Percentiles rank a stretch among this genome's conserved stretches.
Evolutionary conservation across 148 eudicot genomes (phyloP).

Genomic region (Polygonum aviculare): DNA sequence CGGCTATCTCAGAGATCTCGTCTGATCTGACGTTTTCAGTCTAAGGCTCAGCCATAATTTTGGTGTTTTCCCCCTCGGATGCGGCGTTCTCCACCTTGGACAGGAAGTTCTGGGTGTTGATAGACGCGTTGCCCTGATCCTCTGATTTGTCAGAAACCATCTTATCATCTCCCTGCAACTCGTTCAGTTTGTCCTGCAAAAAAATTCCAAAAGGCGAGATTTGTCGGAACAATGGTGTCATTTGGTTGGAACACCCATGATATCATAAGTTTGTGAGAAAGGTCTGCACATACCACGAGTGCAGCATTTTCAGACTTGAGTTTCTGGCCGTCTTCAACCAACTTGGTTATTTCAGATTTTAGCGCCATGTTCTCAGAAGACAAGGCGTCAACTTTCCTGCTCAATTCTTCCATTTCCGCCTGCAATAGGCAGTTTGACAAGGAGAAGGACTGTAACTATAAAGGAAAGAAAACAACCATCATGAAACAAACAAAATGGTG

Average conservation of each 20-base stretch:
- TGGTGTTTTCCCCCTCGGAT: slow-evolving; percentile 19
- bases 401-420: slow-evolving; percentile 49
- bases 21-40: not conserved
- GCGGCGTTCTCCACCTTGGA: slow-evolving; percentile 23
- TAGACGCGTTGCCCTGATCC: slow-evolving; percentile 11
- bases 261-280: not conserved
- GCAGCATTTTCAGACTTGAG: slow-evolving; percentile 29
- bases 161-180: slow-evolving; percentile 20
- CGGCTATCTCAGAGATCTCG: slow-evolving; percentile 6
- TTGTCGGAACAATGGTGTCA: not conserved
- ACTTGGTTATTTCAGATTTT: slow-evolving; percentile 33
- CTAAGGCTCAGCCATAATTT: slow-evolving; percentile 2
- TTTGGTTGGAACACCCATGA: not conserved
- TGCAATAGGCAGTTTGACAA: slow-evolving; percentile 13
- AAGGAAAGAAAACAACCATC: not conserved
- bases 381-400: slow-evolving; percentile 35
- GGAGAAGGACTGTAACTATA: not conserved
- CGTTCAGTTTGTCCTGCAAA: slow-evolving; percentile 27
- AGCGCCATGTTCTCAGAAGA: slow-evolving; percentile 36
- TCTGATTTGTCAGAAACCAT: slow-evolving; percentile 12
- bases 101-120: slow-evolving; percentile 27
- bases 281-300: slow-evolving; percentile 18
- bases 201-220: not conserved
- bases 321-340: slow-evolving; percentile 31
- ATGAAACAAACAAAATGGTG: not conserved